Base-by-base conservation (phyloP, 2,329 filamentous ascomycete species). In the Penicillium palitans region DNA sequence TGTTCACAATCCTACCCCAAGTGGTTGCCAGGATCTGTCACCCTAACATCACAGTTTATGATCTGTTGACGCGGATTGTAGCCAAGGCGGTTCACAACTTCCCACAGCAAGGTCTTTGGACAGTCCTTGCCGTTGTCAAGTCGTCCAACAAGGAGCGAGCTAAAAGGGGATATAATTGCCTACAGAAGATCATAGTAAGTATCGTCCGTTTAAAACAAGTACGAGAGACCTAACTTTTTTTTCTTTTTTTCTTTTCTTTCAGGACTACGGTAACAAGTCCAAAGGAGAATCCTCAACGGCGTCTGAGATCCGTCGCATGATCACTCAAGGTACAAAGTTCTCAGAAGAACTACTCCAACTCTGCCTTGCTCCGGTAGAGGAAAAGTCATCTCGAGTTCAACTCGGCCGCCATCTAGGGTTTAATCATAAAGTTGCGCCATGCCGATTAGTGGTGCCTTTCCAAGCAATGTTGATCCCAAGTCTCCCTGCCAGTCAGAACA, bases 21-120 rank as follows among this genome's bases (percentile, higher is more conserved):
- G 89, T 99, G 61, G 90, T 99, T 57, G 95, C 93, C n/a, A 88
- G 95, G 33, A 97, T 99, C 68, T 90, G 90, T 46, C 95, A 99
- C 76, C 87, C 89, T 1, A 90, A 96, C 72, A 75, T 75, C 4
- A 84, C 87, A 1, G 91, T 96, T 2, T 96, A 91, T 75, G 85
- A 88, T 58, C 80, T 90, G 10, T 79, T 99, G 7, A 85, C 88
- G 53, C 83, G 83, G 35, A 93, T 98, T 64, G 92, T 99, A 55
- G 79, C 89, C 60, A 93, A 90, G 71, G 91, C 97, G n/a, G 88
- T 96, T 9, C 83, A 87, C 42, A 82, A 86, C n/a, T 90, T 97
- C 73, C 93, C 95, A 0, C 91, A 90, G 60, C 95, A 99, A 74
- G 89, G 93, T 0, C 76, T 98, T 27, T 99, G 95, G 96, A 90